phyloP scores from a whole-genome alignment of 768 basidiomycete genomes.

The Amanita muscaria region DNA sequence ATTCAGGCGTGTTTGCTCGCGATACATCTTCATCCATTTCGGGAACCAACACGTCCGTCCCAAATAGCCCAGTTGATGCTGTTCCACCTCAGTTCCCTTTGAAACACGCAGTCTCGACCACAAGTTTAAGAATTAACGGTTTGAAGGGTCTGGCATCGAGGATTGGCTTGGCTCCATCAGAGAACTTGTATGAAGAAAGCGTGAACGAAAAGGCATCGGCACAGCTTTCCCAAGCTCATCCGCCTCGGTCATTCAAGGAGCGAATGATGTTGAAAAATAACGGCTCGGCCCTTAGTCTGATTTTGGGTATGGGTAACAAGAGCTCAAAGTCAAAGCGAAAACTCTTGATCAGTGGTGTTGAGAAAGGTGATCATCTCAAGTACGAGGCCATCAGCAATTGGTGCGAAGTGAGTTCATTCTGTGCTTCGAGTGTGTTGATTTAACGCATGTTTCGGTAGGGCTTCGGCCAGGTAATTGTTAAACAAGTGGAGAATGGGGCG shows the following conservation, averaged over 20 bases:
- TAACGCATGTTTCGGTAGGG: not conserved
- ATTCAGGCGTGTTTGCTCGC: not conserved
- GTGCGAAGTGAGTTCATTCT: constrained; percentile 8
- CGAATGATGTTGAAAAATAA: constrained; percentile 8
- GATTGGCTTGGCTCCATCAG: not conserved
- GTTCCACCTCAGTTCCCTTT: not conserved
- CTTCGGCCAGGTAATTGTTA: constrained; percentile 8
- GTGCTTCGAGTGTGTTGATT: not conserved
- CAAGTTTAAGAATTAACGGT: not conserved
- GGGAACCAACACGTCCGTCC: not conserved
- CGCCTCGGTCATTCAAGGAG: constrained; percentile 2
- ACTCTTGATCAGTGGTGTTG: constrained; percentile 4
- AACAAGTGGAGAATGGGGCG: constrained; percentile 1
- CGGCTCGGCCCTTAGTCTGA: constrained; percentile 5
- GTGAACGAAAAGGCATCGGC: not conserved
- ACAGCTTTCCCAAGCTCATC: not conserved
- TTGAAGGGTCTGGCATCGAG: constrained; percentile 4
- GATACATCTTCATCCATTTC: constrained; percentile 3
- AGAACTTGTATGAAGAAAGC: not conserved
- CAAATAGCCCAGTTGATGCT: constrained; percentile 3
- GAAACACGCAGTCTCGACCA: not conserved
- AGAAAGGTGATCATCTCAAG: constrained; percentile 1
- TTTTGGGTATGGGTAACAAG: constrained; percentile 2
- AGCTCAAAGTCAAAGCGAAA: constrained; percentile 2
- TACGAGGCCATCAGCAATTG: constrained; percentile 6